These are phyloP conservation scores for Candida xiaguanensis DNA, from an alignment of 805 yeast species.

Conservation along the genomic window DNA sequence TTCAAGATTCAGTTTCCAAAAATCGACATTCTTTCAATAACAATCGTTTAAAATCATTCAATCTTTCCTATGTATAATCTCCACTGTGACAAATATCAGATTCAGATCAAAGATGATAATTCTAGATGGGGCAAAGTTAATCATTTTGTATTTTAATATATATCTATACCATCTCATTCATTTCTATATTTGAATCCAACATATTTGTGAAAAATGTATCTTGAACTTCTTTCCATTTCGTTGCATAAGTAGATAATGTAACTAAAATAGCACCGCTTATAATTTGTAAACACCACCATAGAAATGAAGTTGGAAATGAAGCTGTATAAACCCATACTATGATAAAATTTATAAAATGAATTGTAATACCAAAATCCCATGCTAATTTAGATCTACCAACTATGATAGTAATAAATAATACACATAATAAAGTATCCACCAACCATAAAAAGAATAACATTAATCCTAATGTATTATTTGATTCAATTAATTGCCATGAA, in stretches of 20 bases:
- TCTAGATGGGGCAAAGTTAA: too few relatives aligned
- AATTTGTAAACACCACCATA: conserved; percentile 85
- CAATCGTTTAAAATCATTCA: too few relatives aligned
- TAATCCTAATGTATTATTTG: conserved; percentile 78
- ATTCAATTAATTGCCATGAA: conserved; percentile 71
- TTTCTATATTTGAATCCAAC: conserved; percentile 39
- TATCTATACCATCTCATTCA: conserved; percentile 1
- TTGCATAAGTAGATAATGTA: conserved; percentile 80
- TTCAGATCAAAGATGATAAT: too few relatives aligned
- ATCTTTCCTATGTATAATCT: too few relatives aligned
- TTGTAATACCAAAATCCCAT: conserved; percentile 94
- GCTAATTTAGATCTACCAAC: conserved; percentile 93
- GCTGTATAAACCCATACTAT: conserved; percentile 66
- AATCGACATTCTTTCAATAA: too few relatives aligned
- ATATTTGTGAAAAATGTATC: conserved; percentile 87
- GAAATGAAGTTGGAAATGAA: conserved; percentile 61
- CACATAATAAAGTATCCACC: conserved; percentile 77
- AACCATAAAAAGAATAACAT: conserved; percentile 76
- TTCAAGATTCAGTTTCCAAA: too few relatives aligned
- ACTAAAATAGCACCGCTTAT: conserved; percentile 67
- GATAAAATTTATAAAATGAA: conserved; percentile 73
- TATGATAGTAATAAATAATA: conserved; percentile 75
- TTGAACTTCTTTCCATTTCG: conserved; percentile 87
- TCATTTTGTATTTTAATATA: too few relatives aligned
- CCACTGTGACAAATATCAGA: too few relatives aligned